These are phyloP conservation scores for Acaromyces ingoldii DNA, from an alignment of 1,284 basidiomycete species.

Conservation along the genomic window DNA sequence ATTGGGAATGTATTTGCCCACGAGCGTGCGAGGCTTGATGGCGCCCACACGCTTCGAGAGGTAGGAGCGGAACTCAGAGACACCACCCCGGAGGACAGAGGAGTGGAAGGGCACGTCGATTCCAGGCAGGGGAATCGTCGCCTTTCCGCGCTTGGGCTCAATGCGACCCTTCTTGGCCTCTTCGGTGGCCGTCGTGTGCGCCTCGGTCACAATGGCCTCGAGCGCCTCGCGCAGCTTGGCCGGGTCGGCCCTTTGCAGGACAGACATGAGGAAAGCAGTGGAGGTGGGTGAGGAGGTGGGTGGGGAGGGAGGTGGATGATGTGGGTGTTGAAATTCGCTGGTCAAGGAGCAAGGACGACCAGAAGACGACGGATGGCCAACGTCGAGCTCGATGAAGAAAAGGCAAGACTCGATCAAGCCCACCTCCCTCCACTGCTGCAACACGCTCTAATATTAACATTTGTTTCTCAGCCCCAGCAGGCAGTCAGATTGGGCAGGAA, in stretches of 20 bases:
- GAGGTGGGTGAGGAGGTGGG: not conserved
- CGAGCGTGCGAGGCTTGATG: conserved; percentile 70
- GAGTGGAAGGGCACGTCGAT: conserved; percentile 99
- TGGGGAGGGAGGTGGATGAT: too few species aligned
- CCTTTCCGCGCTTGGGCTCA: conserved; percentile 91
- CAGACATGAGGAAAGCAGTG: conserved; percentile 1
- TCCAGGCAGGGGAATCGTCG: conserved; percentile 61
- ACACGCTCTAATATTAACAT: too few species aligned
- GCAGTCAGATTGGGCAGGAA: too few species aligned
- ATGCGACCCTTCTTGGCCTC: conserved; percentile 83
- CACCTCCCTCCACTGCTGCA: too few species aligned
- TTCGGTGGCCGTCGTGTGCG: conserved; percentile 66
- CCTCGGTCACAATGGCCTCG: conserved; percentile 79
- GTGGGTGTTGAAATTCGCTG: too few species aligned
- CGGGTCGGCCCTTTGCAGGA: conserved; percentile 55
- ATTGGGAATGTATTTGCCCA: conserved; percentile 79
- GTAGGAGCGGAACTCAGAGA: conserved; percentile 90
- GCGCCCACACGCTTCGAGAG: conserved; percentile 85
- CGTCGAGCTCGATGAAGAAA: too few species aligned
- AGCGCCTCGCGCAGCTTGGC: conserved; percentile 91
- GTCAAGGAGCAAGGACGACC: too few species aligned
- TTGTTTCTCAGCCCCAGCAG: too few species aligned
- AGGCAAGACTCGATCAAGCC: too few species aligned
- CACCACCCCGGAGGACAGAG: conserved; percentile 89
- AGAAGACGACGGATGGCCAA: too few species aligned